phyloP scores from a whole-genome alignment of 345 rosid species.

The Excoecaria cochinchinensis region DNA sequence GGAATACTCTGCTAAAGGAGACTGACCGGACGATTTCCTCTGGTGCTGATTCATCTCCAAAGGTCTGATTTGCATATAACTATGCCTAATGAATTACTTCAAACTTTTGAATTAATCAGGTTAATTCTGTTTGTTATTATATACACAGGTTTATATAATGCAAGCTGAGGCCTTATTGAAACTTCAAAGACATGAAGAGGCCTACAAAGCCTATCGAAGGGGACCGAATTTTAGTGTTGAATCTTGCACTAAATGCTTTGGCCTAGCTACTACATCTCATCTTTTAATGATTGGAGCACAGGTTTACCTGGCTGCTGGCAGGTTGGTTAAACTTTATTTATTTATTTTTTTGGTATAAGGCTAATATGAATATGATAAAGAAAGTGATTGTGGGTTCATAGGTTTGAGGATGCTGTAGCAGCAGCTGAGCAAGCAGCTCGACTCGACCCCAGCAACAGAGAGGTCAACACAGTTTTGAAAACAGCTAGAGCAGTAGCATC shows the following conservation, averaged over 20 bases:
- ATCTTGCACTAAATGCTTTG: slow-evolving; percentile 45
- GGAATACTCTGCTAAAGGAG: slow-evolving; percentile 49
- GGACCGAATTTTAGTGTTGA: slow-evolving; percentile 43
- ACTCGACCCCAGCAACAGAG: slow-evolving; percentile 66
- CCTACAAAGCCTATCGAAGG: slow-evolving; percentile 43
- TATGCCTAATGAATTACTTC: not conserved
- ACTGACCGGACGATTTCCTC: slow-evolving; percentile 41
- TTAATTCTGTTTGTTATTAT: not conserved
- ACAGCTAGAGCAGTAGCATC: slow-evolving; percentile 55
- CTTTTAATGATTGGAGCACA: slow-evolving; percentile 48
- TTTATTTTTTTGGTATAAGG: not conserved
- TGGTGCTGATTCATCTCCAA: slow-evolving; percentile 65
- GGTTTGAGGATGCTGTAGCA: slow-evolving; percentile 77
- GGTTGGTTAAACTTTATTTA: slow-evolving; percentile 38
- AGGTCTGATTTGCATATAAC: slow-evolving; percentile 31
- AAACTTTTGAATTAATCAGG: not conserved
- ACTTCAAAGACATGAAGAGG: slow-evolving; percentile 61
- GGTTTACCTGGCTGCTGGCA: slow-evolving; percentile 62
- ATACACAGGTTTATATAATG: slow-evolving; percentile 47
- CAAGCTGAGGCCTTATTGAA: slow-evolving; percentile 60
- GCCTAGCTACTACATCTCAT: slow-evolving; percentile 38
- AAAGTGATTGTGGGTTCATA: slow-evolving; percentile 14
- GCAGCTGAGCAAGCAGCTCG: slow-evolving; percentile 67
- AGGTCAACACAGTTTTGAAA: slow-evolving; percentile 39
- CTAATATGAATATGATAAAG: too few species aligned